Conservation (phyloP, 2,329 filamentous ascomycete genomes). For the Pezicula radicicola region DNA sequence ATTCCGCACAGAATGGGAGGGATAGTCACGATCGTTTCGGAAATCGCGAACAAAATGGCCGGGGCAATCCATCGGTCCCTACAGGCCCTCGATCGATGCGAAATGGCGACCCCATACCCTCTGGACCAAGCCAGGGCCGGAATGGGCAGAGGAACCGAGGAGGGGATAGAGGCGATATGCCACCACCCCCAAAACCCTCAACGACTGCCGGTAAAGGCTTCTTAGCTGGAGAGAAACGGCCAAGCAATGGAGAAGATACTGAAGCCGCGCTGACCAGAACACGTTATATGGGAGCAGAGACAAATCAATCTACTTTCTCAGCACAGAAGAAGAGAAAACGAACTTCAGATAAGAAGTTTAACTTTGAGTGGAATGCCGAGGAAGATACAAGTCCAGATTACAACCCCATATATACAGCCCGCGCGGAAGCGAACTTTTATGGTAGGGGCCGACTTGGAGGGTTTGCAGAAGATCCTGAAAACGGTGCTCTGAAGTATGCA, state of each 20-base stretch:
- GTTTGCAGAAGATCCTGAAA: conserved; percentile 57
- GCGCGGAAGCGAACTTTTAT: conserved; percentile 66
- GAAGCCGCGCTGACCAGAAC: conserved; percentile 74
- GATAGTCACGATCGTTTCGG: conserved; percentile 16
- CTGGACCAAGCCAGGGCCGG: conserved; percentile 35
- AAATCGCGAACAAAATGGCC: conserved; percentile 19
- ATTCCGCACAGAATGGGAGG: conserved; percentile 15
- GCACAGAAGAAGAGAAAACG: conserved; percentile 93
- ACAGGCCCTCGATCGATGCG: conserved; percentile 72
- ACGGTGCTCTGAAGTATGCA: conserved; percentile 55
- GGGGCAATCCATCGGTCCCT: conserved; percentile 44
- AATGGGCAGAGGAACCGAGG: conserved; percentile 16
- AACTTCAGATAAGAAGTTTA: conserved; percentile 96
- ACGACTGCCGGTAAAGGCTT: conserved; percentile 24
- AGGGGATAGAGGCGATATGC: conserved; percentile 14
- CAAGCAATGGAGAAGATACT: conserved; percentile 50
- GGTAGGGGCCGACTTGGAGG: conserved; percentile 66
- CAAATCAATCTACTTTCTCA: conserved; percentile 84
- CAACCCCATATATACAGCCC: conserved; percentile 74
- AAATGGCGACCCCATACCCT: conserved; percentile 38
- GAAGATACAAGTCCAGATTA: conserved; percentile 87
- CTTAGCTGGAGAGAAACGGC: conserved; percentile 32
- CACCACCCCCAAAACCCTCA: conserved; percentile 25
- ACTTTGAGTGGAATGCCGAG: conserved; percentile 95
- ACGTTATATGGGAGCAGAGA: conserved; percentile 88